These are phyloP conservation scores for Clarireedia hainanense DNA, from an alignment of 2,329 filamentous ascomycete genomes.

Conservation along the genomic window DNA sequence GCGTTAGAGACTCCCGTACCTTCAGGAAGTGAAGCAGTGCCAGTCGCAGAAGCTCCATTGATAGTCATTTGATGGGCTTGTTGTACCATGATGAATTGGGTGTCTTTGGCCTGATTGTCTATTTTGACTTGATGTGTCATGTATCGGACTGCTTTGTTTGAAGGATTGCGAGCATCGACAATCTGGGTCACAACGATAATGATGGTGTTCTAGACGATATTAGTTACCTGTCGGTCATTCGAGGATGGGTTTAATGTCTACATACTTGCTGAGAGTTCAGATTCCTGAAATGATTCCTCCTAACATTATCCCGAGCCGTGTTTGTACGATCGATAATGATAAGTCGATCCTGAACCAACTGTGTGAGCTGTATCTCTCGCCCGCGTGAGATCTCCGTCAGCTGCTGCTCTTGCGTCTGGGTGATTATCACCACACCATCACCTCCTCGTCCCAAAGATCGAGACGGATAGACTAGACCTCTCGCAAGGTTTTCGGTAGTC, in stretches of 20 bases:
- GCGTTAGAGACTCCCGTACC: background rate
- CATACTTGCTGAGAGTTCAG: slow-evolving; percentile 23
- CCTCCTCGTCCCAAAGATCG: slow-evolving; percentile 6
- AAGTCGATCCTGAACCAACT: slow-evolving; percentile 12
- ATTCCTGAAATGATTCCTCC: slow-evolving; percentile 24
- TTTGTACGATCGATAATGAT: slow-evolving; percentile 11
- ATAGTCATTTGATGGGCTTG: slow-evolving; percentile 13
- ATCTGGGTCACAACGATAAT: slow-evolving; percentile 24
- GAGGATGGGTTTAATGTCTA: background rate
- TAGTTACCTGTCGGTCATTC: slow-evolving; percentile 4
- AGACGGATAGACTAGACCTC: slow-evolving; percentile 19
- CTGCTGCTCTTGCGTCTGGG: slow-evolving; percentile 11
- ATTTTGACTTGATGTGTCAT: slow-evolving; percentile 22
- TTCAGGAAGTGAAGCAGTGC: background rate
- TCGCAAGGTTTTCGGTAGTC: slow-evolving; percentile 13
- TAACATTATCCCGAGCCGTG: slow-evolving; percentile 23
- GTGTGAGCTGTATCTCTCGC: slow-evolving; percentile 16
- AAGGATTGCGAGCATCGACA: slow-evolving; percentile 17
- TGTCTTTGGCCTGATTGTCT: slow-evolving; percentile 11
- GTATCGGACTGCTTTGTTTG: slow-evolving; percentile 20
- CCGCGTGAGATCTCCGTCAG: slow-evolving; percentile 8
- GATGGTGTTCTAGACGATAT: slow-evolving; percentile 22
- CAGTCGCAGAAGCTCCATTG: background rate
- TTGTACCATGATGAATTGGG: slow-evolving; percentile 17
- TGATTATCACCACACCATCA: slow-evolving; percentile 15